Evolutionary conservation across 768 basidiomycete genomes (phyloP).

Genomic region (Melanogaster broomeanus): DNA sequence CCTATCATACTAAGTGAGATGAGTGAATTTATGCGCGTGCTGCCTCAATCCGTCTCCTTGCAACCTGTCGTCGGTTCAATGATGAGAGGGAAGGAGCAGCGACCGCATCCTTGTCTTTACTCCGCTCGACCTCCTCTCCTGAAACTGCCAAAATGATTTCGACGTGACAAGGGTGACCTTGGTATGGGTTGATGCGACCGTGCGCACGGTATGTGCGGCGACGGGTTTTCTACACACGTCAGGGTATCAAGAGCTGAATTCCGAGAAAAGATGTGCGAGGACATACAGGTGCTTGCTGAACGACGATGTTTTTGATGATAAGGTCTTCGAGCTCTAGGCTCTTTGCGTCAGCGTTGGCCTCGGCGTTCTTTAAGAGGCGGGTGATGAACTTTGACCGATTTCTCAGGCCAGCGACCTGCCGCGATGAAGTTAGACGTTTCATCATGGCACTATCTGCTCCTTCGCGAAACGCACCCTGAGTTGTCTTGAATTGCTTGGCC

Average conservation of each 20-base stretch:
- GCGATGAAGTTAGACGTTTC: neutral
- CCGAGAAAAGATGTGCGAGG: neutral
- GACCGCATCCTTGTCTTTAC: constrained; percentile 74
- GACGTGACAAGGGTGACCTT: constrained; percentile 96
- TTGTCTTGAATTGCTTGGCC: constrained; percentile 95
- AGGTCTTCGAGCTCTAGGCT: constrained; percentile 92
- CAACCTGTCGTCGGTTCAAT: constrained; percentile 84
- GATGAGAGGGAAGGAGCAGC: constrained; percentile 54
- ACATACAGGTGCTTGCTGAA: constrained; percentile 96
- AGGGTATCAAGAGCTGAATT: constrained; percentile 4
- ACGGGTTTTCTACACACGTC: constrained; percentile 80
- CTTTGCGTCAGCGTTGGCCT: constrained; percentile 98
- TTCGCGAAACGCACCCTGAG: constrained; percentile 71
- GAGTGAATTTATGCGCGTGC: constrained; percentile 52
- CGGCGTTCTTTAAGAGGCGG: constrained; percentile 96
- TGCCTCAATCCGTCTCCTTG: constrained; percentile 87
- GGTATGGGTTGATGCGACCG: constrained; percentile 98
- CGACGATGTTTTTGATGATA: constrained; percentile 93
- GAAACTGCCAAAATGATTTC: constrained; percentile 87
- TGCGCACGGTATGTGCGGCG: constrained; percentile 99
- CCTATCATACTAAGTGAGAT: constrained; percentile 8
- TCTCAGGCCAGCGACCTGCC: constrained; percentile 99
- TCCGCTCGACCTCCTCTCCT: constrained; percentile 86
- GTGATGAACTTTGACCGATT: constrained; percentile 95
- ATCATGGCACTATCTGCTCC: neutral